phyloP scores from a whole-genome alignment of 805 yeast species.

The Kuraishia piskuri region DNA sequence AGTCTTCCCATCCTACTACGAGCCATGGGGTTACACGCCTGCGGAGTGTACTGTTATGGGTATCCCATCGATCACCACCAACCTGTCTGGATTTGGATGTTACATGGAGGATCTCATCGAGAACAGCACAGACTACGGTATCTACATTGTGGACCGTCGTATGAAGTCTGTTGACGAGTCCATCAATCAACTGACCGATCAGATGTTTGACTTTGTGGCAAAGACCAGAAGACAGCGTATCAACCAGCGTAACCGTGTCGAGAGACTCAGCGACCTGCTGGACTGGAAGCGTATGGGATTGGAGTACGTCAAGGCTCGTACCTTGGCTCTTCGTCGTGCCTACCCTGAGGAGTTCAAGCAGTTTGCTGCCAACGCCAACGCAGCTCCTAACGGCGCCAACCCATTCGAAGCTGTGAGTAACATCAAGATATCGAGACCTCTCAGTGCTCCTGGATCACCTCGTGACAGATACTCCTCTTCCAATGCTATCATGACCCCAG shows the following conservation, averaged over 20 bases:
- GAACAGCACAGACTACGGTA: slow-evolving; percentile 91
- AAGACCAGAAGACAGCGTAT: slow-evolving; percentile 95
- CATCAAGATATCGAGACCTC: slow-evolving; percentile 78
- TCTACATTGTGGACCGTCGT: slow-evolving; percentile 92
- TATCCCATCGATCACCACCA: slow-evolving; percentile 94
- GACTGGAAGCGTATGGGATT: slow-evolving; percentile 99
- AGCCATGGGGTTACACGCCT: slow-evolving; percentile 99
- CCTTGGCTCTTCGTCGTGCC: slow-evolving; percentile 84
- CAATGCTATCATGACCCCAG: slow-evolving; percentile 78
- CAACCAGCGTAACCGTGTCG: slow-evolving; percentile 96
- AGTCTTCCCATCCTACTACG: slow-evolving; percentile 96
- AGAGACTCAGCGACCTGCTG: slow-evolving; percentile 80
- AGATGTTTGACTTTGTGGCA: slow-evolving; percentile 81
- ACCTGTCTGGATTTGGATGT: slow-evolving; percentile 94
- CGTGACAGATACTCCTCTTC: slow-evolving; percentile 55
- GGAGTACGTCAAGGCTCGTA: slow-evolving; percentile 92
- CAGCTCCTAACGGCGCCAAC: slow-evolving; percentile 15
- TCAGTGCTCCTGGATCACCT: slow-evolving; percentile 97
- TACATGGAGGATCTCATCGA: slow-evolving; percentile 98
- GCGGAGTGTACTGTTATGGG: slow-evolving; percentile 99
- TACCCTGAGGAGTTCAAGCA: slow-evolving; percentile 74
- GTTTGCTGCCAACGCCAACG: slow-evolving; percentile 18
- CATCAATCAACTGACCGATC: slow-evolving; percentile 79
- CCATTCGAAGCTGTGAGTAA: slow-evolving; percentile 30
- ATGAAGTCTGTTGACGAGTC: slow-evolving; percentile 88